Conservation (phyloP, 352 stramenopile genomes). For the Globisporangium alternatum region DNA sequence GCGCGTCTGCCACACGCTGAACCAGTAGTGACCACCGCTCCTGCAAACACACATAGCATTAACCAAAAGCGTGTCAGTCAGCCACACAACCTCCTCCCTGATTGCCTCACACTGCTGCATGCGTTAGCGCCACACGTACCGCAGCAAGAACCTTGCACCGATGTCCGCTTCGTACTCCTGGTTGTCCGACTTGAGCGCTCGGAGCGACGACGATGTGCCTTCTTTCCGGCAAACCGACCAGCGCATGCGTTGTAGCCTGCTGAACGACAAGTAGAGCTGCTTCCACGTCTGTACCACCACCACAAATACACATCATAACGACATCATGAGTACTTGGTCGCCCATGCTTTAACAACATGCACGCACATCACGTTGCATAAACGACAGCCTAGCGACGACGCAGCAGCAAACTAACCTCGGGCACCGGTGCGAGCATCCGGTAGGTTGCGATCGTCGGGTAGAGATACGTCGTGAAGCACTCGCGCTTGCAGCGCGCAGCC, state of each 20-base stretch:
- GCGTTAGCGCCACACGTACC: constrained; percentile 19
- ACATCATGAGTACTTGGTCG: not conserved
- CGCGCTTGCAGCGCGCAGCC: constrained; percentile 53
- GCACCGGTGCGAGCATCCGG: constrained; percentile 54
- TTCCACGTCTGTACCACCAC: constrained; percentile 40
- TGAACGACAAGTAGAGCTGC: constrained; percentile 54
- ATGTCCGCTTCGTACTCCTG: constrained; percentile 60
- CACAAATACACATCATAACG: not conserved
- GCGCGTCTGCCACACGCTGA: constrained; percentile 51
- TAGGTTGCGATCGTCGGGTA: constrained; percentile 63
- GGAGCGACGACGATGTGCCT: constrained; percentile 47
- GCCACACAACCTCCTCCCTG: not conserved
- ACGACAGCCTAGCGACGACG: not conserved
- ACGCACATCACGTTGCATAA: not conserved
- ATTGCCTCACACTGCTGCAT: no score
- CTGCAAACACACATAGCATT: constrained; percentile 14
- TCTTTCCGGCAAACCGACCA: constrained; percentile 43
- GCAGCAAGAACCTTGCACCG: constrained; percentile 36
- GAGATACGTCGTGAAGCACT: constrained; percentile 60
- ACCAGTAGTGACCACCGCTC: constrained; percentile 77
- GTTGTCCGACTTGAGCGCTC: constrained; percentile 63
- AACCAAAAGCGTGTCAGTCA: not conserved
- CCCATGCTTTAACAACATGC: no score
- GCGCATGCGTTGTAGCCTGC: constrained; percentile 26
- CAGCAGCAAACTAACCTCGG: constrained; percentile 20